Evolutionary conservation across 1,139 yeast genomes (phyloP), one percentile per base, ranked within the genome.

Genomic region (Scheffersomyces cryptocercus): DNA sequence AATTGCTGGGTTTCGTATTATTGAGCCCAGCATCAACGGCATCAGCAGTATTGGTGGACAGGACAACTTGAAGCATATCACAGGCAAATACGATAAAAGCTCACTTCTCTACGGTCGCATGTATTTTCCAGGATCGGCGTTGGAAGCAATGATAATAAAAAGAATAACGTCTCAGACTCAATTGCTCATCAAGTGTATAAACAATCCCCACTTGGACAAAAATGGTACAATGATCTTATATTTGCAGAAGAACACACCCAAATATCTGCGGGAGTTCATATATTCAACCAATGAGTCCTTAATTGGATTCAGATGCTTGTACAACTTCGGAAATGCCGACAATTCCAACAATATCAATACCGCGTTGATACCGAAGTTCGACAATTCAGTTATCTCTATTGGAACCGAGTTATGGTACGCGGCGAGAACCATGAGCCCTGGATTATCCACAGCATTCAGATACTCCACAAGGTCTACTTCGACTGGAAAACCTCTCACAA

Each of bases 341-440:
- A 62, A 64, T 35, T 38, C 48, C 31, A 45, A 48, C 13, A 40
- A 48, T 3, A 14, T 14, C 24, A 31, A 31, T n/a, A 14, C 35
- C 11, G 35, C 35, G 5, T 45, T 64, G 37, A 63, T 69, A 6
- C 75, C 77, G 32, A 68, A 70, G 46, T 68, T 72, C 42, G 77
- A 72, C 46, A 72, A 73, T 45, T 71, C 77, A 20, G 79, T 77
- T 47, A 75, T 84, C 2, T 84, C 93, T 0, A 55, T 89, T 1
- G 99, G 99, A 0, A 79, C 88, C 6, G 99, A 95, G 63, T 54
- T 90, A 9, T 95, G 96, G 91, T 87, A 88, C 54, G 97, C 97
- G 0, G 82, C 91, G 1, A 65, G 80, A 44, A 84, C 88, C 41
- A 85, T 89, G 77, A 85, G 93, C 49, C 95, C 95, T 0, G 95